Conservation (phyloP, 257 asterid species). For the Leptodermis oblonga region DNA sequence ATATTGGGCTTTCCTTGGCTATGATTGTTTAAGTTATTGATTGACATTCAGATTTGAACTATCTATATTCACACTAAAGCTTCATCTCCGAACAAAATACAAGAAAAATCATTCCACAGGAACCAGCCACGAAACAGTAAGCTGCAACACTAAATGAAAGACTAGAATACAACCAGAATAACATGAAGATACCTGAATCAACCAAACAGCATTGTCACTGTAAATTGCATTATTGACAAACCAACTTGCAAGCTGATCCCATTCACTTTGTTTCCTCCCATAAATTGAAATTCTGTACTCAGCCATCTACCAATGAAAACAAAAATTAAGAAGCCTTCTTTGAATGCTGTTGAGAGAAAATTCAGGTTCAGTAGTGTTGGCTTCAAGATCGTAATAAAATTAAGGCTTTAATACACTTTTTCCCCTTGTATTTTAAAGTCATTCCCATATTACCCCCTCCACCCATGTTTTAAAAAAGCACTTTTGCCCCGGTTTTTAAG, state of each 20-base stretch:
- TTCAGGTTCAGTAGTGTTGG: not conserved
- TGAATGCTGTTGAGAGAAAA: not conserved
- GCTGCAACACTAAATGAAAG: not conserved
- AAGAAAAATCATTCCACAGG: not conserved
- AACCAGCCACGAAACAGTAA: not conserved
- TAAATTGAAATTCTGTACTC: slow-evolving; percentile 83
- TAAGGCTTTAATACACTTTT: too few species aligned
- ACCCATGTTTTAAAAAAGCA: too few species aligned
- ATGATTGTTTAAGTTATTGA: not conserved
- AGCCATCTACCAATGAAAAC: slow-evolving; percentile 57
- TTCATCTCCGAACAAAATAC: not conserved
- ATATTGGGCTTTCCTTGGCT: not conserved
- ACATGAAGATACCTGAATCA: slow-evolving; percentile 64
- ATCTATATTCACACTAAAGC: not conserved
- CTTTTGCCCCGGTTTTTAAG: too few species aligned
- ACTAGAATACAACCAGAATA: not conserved
- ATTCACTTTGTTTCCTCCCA: slow-evolving; percentile 92
- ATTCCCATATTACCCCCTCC: too few species aligned
- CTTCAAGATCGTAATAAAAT: not conserved
- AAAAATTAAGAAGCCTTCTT: not conserved
- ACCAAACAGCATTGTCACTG: slow-evolving; percentile 87
- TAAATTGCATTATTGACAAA: slow-evolving; percentile 66
- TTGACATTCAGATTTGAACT: not conserved
- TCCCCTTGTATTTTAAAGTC: too few species aligned
- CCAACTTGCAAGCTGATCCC: slow-evolving; percentile 98